Evolutionary conservation across 805 yeast species (phyloP).

Genomic region (Henningerozyma blattae): DNA sequence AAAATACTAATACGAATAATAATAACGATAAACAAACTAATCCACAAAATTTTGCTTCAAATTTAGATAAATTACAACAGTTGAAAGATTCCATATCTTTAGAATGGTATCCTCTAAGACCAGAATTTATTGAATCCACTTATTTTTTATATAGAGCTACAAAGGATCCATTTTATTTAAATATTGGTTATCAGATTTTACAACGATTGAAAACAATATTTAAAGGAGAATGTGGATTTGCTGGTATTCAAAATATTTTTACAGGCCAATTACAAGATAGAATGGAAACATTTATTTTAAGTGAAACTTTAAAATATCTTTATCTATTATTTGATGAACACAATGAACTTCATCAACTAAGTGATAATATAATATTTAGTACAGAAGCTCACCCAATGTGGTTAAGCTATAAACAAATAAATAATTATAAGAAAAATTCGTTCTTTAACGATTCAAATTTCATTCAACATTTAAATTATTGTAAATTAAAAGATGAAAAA

Average conservation of each 20-base stretch:
- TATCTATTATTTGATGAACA: conserved; percentile 66
- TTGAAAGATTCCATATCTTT: conserved; percentile 22
- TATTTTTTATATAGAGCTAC: conserved; percentile 78
- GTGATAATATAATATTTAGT: conserved; percentile 42
- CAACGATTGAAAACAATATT: conserved; percentile 40
- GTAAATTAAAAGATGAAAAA: conserved; percentile 3
- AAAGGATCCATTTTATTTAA: conserved; percentile 68
- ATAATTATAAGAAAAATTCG: conserved; percentile 15
- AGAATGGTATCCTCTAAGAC: conserved; percentile 90
- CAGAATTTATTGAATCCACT: conserved; percentile 85
- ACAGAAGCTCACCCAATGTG: conserved; percentile 93
- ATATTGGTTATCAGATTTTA: conserved; percentile 59
- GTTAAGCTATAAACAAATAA: conserved; percentile 33
- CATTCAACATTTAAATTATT: conserved; percentile 7
- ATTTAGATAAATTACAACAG: background rate
- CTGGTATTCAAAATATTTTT: conserved; percentile 60
- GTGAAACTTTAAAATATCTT: conserved; percentile 79
- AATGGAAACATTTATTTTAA: conserved; percentile 84
- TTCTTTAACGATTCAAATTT: conserved; percentile 11
- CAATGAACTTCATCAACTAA: conserved; percentile 38
- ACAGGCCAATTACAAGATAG: conserved; percentile 57
- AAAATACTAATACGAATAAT: background rate
- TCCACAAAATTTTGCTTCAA: background rate
- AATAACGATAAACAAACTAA: background rate
- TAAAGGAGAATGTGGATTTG: conserved; percentile 64